These are phyloP conservation scores for Centrapalus pauciflorus DNA, from an alignment of 129 eudicot species.

Conservation along the genomic window DNA sequence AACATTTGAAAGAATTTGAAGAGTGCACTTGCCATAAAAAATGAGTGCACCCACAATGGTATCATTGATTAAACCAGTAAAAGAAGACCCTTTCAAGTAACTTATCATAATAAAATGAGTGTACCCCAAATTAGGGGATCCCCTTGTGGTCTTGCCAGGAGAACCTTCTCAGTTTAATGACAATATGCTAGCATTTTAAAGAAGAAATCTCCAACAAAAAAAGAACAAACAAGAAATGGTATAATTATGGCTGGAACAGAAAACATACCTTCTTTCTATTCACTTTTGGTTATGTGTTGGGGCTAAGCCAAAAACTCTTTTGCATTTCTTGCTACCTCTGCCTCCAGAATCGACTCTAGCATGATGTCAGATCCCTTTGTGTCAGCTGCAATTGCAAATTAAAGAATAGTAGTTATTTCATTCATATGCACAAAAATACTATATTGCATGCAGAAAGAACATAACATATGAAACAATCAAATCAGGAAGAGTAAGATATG, in stretches of 20 bases:
- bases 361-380: conserved; percentile 69
- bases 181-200: neutral
- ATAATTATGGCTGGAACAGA: neutral
- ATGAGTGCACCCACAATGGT: neutral
- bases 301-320: conserved; percentile 62
- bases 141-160: neutral
- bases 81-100: neutral
- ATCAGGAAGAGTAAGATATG: too few species aligned
- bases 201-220: neutral
- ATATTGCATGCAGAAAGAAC: neutral
- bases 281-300: conserved; percentile 42
- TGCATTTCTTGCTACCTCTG: conserved; percentile 81
- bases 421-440: neutral
- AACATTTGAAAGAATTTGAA: neutral
- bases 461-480: neutral
- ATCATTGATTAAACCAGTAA: neutral
- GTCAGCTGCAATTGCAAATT: conserved; percentile 40
- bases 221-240: neutral
- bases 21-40: neutral
- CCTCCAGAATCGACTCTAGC: conserved; percentile 76
- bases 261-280: conserved; percentile 30
- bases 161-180: neutral
- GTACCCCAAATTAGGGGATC: neutral
- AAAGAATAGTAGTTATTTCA: neutral
- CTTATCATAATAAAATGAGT: neutral